Base-by-base conservation (phyloP, 176 grass and related monocot species). In the Oryza meridionalis region DNA sequence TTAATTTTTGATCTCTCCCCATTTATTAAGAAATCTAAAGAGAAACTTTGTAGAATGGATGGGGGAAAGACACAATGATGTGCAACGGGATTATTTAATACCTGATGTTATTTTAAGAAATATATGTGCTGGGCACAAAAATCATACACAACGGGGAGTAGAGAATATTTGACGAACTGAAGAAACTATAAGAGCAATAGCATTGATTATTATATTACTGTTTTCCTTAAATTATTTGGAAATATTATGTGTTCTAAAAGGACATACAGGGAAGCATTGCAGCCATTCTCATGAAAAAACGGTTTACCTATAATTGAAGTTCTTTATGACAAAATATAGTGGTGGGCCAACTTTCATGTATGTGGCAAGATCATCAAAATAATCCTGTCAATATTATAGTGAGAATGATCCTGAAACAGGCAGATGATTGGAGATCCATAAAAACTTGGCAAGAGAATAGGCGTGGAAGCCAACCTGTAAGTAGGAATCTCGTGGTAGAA, bases 331-430 rank as follows among this genome's bases (percentile, higher is more conserved):
- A 90, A 99, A 99, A 84, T 99, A 99, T 77, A 99, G 69, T 58
- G 96, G 96, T 42, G 96, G 93, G 77, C 96, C 96, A 61, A 99
- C 89, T 95, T 90, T 94, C 78, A 99, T 84, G 74, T 99, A 99
- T 27, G 90, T 96, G 67, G 83, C 88, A 81, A 99, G 91, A 84
- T 96, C 89, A 58, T 86, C 85, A 86, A 96, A 99, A 84, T 99
- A 99, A 90, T 70, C 81, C 96, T 98, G 87, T 25, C 84, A 67
- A 69, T 77, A 73, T 51, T 73, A 76, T 13, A 74, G 19, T 84
- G 46, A 80, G 55, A 58, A 55, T 31, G 32, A 26, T 73, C 33
- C 40, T 88, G 83, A 81, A 77, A 84, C 27, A 84, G 4, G 45
- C 82, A 84, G 65, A 2, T 67, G 58, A 2, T 16, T 45, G 15